phyloP scores from a whole-genome alignment of 177 flowering plant species.

The Vitis hybrid region DNA sequence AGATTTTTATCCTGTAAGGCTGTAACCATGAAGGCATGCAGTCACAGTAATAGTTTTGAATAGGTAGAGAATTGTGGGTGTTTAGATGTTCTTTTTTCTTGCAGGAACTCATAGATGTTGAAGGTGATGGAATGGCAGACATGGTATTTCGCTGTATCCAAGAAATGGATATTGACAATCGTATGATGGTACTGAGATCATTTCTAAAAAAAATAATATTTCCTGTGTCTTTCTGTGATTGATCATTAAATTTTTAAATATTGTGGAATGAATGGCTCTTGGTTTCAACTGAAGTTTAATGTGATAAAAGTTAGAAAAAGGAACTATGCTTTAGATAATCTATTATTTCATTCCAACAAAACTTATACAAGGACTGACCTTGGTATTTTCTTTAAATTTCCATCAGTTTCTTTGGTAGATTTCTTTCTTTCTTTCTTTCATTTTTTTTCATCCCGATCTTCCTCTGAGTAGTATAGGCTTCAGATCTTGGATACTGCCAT shows the following conservation, averaged over 20 bases:
- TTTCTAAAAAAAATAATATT: not conserved
- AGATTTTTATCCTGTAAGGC: not conserved
- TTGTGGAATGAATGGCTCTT: not conserved
- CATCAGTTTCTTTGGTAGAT: no score
- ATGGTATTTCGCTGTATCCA: conserved; percentile 99
- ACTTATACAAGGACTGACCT: no score
- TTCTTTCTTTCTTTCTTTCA: no score
- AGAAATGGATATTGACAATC: conserved; percentile 97
- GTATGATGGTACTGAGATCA: conserved; percentile 77
- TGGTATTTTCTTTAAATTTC: no score
- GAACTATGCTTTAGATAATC: no score
- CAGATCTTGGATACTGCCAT: no score
- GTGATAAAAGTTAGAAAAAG: no score
- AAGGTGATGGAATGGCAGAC: conserved; percentile 99
- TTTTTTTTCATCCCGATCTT: no score
- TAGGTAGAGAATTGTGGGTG: not conserved
- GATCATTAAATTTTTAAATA: not conserved
- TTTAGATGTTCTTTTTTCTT: conserved; percentile 14
- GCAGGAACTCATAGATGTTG: conserved; percentile 97
- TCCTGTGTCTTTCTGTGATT: not conserved
- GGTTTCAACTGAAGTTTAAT: no score
- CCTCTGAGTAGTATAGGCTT: no score
- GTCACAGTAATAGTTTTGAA: not conserved
- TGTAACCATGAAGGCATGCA: not conserved
- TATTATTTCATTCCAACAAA: no score